Conservation (phyloP, 1,284 basidiomycete species). For the Bjerkandera adusta region DNA sequence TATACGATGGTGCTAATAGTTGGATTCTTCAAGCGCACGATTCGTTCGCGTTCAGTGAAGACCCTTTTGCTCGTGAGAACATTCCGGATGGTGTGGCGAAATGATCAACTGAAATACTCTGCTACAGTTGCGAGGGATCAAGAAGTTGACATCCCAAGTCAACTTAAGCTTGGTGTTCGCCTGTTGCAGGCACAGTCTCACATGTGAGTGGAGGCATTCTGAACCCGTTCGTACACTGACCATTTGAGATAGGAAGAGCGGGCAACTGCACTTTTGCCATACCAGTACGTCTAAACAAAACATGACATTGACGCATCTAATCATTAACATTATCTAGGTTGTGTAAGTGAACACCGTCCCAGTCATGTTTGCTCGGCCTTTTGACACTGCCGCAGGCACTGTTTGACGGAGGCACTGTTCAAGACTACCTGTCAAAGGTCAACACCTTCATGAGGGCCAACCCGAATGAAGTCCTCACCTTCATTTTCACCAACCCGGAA, state of each 20-base stretch:
- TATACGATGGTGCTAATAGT: conserved; percentile 2
- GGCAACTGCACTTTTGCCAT: conserved; percentile 65
- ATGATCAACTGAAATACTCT: background rate
- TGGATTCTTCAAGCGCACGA: conserved; percentile 52
- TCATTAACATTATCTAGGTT: background rate
- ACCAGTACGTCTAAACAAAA: conserved; percentile 42
- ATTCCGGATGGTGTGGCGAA: background rate
- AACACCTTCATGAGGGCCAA: conserved; percentile 60
- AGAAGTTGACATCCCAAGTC: conserved; percentile 54
- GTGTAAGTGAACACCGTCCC: background rate
- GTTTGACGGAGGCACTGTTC: conserved; percentile 66
- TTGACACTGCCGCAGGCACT: conserved; percentile 30
- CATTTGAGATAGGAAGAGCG: conserved; percentile 25
- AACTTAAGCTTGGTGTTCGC: conserved; percentile 67
- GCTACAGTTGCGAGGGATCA: conserved; percentile 55
- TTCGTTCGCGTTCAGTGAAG: conserved; percentile 56
- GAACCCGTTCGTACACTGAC: background rate
- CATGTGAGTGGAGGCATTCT: conserved; percentile 24
- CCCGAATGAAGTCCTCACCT: conserved; percentile 71
- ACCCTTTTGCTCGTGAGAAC: conserved; percentile 46
- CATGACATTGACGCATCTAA: too few species aligned
- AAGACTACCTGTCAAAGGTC: conserved; percentile 26
- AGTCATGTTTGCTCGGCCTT: background rate
- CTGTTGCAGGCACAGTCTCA: conserved; percentile 76
- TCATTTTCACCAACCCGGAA: conserved; percentile 74